phyloP scores from a whole-genome alignment of 805 yeast genomes.

The Kodamaea nitidulidarum region DNA sequence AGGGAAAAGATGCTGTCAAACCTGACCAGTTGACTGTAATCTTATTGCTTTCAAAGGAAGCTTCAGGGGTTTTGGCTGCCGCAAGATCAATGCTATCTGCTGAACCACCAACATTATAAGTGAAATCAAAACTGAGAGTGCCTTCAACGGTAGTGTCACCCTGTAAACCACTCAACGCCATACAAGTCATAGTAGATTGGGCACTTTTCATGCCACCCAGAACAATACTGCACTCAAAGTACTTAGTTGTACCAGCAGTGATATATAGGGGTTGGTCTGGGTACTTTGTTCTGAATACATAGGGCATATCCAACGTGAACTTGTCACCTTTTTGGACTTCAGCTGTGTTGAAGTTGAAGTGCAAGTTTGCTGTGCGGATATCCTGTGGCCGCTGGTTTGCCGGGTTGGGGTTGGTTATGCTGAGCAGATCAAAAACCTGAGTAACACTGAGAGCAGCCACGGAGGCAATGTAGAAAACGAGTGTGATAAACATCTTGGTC shows the following conservation, averaged over 20 bases:
- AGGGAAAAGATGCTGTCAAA: slow-evolving; percentile 9
- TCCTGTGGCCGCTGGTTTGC: slow-evolving; percentile 14
- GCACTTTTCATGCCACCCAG: too few relatives aligned
- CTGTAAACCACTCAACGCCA: too few relatives aligned
- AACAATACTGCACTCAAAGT: slow-evolving; percentile 6
- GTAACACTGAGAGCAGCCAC: slow-evolving; percentile 6
- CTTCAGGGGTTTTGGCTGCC: too few relatives aligned
- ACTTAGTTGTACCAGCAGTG: slow-evolving; percentile 10
- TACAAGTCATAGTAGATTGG: too few relatives aligned
- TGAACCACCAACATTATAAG: too few relatives aligned
- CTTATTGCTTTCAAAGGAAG: background rate
- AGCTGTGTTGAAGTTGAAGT: slow-evolving; percentile 11
- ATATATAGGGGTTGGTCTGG: slow-evolving; percentile 8
- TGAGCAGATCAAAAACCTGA: slow-evolving; percentile 7
- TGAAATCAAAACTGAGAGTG: too few relatives aligned
- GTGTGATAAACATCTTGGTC: too few relatives aligned
- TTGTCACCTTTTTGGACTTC: slow-evolving; percentile 10
- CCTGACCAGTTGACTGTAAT: slow-evolving; percentile 13
- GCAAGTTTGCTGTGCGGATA: slow-evolving; percentile 15
- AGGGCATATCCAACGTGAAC: slow-evolving; percentile 13
- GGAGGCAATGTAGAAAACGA: too few relatives aligned
- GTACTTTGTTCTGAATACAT: slow-evolving; percentile 16
- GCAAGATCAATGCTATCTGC: too few relatives aligned
- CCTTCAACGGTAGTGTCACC: too few relatives aligned
- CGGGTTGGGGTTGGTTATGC: slow-evolving; percentile 7